These are phyloP conservation scores for Fusarium sp. DNA, from an alignment of 2,329 filamentous ascomycete species.

Conservation along the genomic window DNA sequence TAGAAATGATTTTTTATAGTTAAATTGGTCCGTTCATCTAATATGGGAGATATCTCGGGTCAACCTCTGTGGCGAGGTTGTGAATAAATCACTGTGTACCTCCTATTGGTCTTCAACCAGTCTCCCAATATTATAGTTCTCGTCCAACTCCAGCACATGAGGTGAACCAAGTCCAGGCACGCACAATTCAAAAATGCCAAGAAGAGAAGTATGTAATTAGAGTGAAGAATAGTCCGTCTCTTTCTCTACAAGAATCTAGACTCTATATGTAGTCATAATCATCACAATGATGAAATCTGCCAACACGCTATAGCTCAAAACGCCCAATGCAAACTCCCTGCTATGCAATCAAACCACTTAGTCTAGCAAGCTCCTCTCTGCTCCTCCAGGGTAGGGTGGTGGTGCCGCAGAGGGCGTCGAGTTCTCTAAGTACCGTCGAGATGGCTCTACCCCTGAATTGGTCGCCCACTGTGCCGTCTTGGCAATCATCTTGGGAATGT, in stretches of 20 bases:
- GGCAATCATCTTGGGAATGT: slow-evolving; percentile 77
- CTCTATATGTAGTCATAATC: slow-evolving; percentile 20
- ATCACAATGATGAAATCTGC: slow-evolving; percentile 1
- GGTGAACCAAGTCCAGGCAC: neutral
- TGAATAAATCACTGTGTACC: neutral
- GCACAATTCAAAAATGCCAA: neutral
- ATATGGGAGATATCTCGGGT: too few species aligned
- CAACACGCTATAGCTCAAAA: slow-evolving; percentile 9
- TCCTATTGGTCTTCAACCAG: neutral
- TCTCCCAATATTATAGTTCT: neutral
- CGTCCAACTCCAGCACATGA: rapidly evolving
- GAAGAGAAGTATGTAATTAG: neutral
- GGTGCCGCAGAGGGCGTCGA: slow-evolving; percentile 15
- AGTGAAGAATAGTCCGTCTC: neutral
- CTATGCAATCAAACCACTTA: slow-evolving; percentile 29
- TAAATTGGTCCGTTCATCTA: neutral
- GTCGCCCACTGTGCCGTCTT: slow-evolving; percentile 59
- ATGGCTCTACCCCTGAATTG: slow-evolving; percentile 11
- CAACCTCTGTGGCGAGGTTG: neutral
- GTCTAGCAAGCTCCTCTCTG: slow-evolving; percentile 40
- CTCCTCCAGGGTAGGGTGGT: slow-evolving; percentile 17
- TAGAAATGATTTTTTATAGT: neutral
- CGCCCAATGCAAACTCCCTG: slow-evolving; percentile 23
- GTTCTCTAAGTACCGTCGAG: slow-evolving; percentile 13
- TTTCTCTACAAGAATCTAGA: slow-evolving; percentile 23